These are phyloP conservation scores for Neospermospora avenae DNA, from an alignment of 2,329 filamentous ascomycete species.

Conservation along the genomic window DNA sequence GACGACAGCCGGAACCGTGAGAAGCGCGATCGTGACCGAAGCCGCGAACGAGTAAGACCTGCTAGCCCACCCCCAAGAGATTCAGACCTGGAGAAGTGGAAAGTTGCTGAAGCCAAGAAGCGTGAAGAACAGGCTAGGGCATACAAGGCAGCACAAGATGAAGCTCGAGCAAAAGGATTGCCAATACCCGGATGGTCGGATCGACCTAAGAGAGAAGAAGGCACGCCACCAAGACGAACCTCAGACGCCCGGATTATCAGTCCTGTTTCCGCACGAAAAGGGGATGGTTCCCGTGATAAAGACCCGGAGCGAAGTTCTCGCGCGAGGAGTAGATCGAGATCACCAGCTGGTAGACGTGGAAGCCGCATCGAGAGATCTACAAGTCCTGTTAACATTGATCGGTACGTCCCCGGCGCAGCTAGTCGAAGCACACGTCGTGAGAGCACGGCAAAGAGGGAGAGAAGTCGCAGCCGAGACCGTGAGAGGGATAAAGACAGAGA, in stretches of 20 bases:
- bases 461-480: conserved; percentile 28
- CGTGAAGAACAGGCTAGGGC: conserved; percentile 62
- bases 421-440: conserved; percentile 25
- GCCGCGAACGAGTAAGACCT: conserved; percentile 24
- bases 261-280: conserved; percentile 27
- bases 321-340: conserved; percentile 33
- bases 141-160: conserved; percentile 59
- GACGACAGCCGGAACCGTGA: conserved; percentile 24
- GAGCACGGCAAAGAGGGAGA: conserved; percentile 27
- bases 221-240: conserved; percentile 8
- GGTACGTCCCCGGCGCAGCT: conserved; percentile 33
- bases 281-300: conserved; percentile 33
- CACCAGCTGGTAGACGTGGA: conserved; percentile 22
- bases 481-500: conserved; percentile 25
- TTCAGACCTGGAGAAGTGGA: conserved; percentile 39
- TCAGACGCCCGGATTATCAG: conserved; percentile 24
- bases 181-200: conserved; percentile 46
- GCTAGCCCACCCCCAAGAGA: conserved; percentile 10
- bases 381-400: conserved; percentile 35
- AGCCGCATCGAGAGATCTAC: conserved; percentile 34
- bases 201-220: conserved; percentile 15
- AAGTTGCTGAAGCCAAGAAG: conserved; percentile 59
- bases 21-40: conserved; percentile 19
- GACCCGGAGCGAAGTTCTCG: conserved; percentile 33
- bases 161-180: conserved; percentile 56